These are phyloP conservation scores for Aspergillus proliferans DNA, from an alignment of 2,329 filamentous ascomycete genomes.

Conservation along the genomic window DNA sequence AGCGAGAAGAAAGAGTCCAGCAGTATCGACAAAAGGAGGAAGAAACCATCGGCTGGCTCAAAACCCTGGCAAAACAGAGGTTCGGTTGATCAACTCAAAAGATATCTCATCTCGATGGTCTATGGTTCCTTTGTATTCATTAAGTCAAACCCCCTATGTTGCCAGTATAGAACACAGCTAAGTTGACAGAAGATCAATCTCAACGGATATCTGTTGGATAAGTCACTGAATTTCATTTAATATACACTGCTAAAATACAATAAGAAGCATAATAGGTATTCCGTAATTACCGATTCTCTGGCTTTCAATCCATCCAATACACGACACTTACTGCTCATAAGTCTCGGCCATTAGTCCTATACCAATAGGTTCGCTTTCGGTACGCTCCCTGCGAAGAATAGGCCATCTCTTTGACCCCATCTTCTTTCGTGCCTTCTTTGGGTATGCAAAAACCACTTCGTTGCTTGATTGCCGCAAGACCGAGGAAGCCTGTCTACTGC, in stretches of 20 bases:
- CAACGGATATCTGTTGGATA: neutral
- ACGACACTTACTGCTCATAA: neutral
- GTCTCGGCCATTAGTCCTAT: conserved; percentile 1
- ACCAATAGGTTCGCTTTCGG: conserved; percentile 4
- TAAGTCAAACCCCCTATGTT: neutral
- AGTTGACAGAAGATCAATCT: neutral
- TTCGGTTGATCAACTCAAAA: conserved; percentile 52
- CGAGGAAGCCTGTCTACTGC: neutral
- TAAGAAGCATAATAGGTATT: neutral
- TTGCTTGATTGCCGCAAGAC: neutral
- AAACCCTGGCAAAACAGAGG: conserved; percentile 68
- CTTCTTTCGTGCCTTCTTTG: conserved; percentile 4
- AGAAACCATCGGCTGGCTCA: conserved; percentile 75
- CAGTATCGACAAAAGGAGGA: conserved; percentile 72
- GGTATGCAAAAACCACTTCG: conserved; percentile 1
- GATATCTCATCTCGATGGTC: neutral
- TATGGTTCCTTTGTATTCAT: neutral
- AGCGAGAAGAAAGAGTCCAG: conserved; percentile 69
- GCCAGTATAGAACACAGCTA: neutral
- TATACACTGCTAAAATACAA: neutral
- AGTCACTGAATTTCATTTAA: neutral
- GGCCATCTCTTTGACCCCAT: neutral
- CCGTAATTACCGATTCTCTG: neutral
- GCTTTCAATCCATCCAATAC: neutral
- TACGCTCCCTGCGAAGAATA: conserved; percentile 1